Evolutionary conservation across 768 basidiomycete genomes (phyloP), one percentile per base, ranked within the genome.

Genomic region (Calocybe indica): DNA sequence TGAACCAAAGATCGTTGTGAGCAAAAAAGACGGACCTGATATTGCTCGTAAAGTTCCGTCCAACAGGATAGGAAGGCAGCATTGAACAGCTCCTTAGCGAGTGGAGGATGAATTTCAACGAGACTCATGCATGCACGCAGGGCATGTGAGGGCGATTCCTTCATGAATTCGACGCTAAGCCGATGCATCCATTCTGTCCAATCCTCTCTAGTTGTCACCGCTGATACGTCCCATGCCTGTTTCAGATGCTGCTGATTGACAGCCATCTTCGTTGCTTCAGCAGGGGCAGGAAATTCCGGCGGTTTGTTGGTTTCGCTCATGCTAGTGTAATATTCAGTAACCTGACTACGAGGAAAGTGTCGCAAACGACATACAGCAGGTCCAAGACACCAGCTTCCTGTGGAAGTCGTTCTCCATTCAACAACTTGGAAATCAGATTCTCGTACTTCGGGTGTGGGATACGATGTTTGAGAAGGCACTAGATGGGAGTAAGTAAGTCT

Each of bases 21-120:
- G 42, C 13, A 45, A 7, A 22, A 50, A 31, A 13, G 32, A 12
- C 30, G 4, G 12, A 92, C 94, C 78, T 97, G 95, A 66, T 97
- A 98, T 60, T 91, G 86, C 45, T 97, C 94, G 58, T 93, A 98
- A 6, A 99, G 70, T 56, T 96, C 92, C 1, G 82, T 79, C 95
- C 96, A 99, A 54, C 96, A 99, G 5, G 94, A 97, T 12, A 98
- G 78, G 67, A 99, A 99, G 0, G 96, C 96, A 4, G 94, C 92
- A 62, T 98, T 98, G 75, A 97, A 98, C 8, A 99, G 70, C 59
- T 98, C 95, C 58, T 88, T 86, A 0, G 92, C 93, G 43, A 98
- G 75, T 1, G 93, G 92, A 14, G 85, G 79, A 63, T 97, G 90
- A 6, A 88, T 82, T 60, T 96, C 91, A 2, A 97, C 92, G 39